These are phyloP conservation scores for Cyberlindnera meyerae DNA, from an alignment of 805 yeast species.

Conservation along the genomic window DNA sequence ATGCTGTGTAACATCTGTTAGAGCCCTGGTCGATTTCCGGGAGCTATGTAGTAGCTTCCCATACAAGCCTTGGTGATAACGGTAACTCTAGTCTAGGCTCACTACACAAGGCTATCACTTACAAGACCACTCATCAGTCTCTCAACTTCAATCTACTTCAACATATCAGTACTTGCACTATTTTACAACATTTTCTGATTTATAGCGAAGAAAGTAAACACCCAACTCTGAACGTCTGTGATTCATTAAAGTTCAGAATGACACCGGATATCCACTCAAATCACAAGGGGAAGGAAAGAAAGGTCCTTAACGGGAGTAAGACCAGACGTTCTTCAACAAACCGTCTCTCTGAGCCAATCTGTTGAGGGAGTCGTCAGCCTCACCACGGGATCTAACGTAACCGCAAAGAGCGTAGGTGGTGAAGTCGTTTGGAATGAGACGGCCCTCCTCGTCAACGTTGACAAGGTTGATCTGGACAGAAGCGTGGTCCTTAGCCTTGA, in stretches of 20 bases:
- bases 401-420: conserved; percentile 96
- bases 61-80: too few relatives aligned
- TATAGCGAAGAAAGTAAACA: conserved; percentile 11
- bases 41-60: too few relatives aligned
- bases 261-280: too few relatives aligned
- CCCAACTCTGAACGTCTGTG: conserved; percentile 5
- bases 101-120: too few relatives aligned
- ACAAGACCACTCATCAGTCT: too few relatives aligned
- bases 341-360: conserved; percentile 99
- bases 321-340: conserved; percentile 92
- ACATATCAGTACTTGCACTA: too few relatives aligned
- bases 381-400: conserved; percentile 98
- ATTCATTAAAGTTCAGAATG: conserved; percentile 1
- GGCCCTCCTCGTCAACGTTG: conserved; percentile 96
- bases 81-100: too few relatives aligned
- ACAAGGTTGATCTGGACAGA: conserved; percentile 99
- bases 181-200: conserved; percentile 10
- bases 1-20: too few relatives aligned
- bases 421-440: conserved; percentile 84
- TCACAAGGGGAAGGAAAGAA: too few relatives aligned
- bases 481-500: conserved; percentile 99
- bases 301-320: conserved; percentile 76
- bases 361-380: conserved; percentile 98
- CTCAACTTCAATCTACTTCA: too few relatives aligned
- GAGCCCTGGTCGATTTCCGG: too few relatives aligned